Conservation (phyloP, 805 yeast genomes). For the Metschnikowia cerradonensis region DNA sequence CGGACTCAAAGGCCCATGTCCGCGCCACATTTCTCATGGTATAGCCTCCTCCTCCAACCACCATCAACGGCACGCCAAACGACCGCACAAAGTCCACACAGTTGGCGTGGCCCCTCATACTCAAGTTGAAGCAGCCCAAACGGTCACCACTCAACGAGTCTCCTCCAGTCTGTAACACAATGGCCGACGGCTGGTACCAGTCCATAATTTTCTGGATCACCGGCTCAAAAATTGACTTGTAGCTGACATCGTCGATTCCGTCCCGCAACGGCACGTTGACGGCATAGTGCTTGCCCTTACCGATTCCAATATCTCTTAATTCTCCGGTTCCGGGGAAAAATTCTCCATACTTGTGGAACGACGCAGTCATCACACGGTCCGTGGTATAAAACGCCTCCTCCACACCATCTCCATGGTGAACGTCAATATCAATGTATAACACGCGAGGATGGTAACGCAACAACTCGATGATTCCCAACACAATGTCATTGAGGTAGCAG, state of each 20-base stretch:
- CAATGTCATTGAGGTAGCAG: conserved; percentile 88
- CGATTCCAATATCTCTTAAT: conserved; percentile 77
- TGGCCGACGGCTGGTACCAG: conserved; percentile 92
- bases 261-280: conserved; percentile 85
- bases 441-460: conserved; percentile 83
- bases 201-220: conserved; percentile 70
- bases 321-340: conserved; percentile 94
- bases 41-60: conserved; percentile 97
- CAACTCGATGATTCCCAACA: conserved; percentile 73
- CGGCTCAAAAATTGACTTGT: conserved; percentile 85
- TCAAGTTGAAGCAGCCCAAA: conserved; percentile 90
- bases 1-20: conserved; percentile 92
- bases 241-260: conserved; percentile 89
- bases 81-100: conserved; percentile 85
- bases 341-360: conserved; percentile 90
- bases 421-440: conserved; percentile 82
- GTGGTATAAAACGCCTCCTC: conserved; percentile 92
- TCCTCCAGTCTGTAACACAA: conserved; percentile 98
- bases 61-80: conserved; percentile 86
- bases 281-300: conserved; percentile 77
- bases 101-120: conserved; percentile 93
- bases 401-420: conserved; percentile 94
- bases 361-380: conserved; percentile 85
- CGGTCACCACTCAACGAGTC: conserved; percentile 95
- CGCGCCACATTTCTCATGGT: conserved; percentile 96